Evolutionary conservation across 768 basidiomycete genomes (phyloP), one percentile per base, ranked within the genome.

Genomic region (Podaxis sp.): DNA sequence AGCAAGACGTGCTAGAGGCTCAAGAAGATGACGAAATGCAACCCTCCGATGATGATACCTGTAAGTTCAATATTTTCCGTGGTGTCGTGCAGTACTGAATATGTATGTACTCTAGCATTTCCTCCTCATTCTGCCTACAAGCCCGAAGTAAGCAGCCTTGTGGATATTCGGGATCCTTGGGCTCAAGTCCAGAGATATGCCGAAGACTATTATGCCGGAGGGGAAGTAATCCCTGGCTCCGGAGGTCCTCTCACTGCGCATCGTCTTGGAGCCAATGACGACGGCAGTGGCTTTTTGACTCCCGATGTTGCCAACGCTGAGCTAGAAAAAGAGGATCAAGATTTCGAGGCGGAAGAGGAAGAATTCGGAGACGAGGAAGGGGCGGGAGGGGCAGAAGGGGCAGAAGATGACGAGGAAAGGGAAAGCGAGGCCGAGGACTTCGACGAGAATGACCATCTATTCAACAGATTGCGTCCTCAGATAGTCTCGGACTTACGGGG

Each of bases 201-300:
- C 0, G 70, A 78, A 65, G 77, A 78, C 53, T 75, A 71, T 49
- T 78, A 76, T 61, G 74, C 79, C 4, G 82, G 80, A 12, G 83
- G 81, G 0, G 80, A 83, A 56, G 30, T 76, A 40, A 62, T 64
- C 17, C 54, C 65, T 33, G 28, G 53, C 13, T 53, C 55, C 15
- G 65, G 58, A 3, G 61, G 55, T 33, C 51, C 44, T n/a, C 54
- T 67, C 3, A 64, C 66, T 57, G 67, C 74, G 15, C 69, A 78
- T 63, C 66, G 71, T 30, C 63, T 80, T 3, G 73, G 72, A 1
- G 51, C 33, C 28, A 62, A 62, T 20, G 64, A 57, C 17, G 64
- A 66, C 49, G 62, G 41, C 2, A 20, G 30, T 8, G 56, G 54
- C 5, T 63, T 58, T 33, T 33, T 30, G 22, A 33, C 52, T 54